phyloP scores from a whole-genome alignment of 495 filamentous ascomycete genomes.

The Talaromyces proteolyticus region DNA sequence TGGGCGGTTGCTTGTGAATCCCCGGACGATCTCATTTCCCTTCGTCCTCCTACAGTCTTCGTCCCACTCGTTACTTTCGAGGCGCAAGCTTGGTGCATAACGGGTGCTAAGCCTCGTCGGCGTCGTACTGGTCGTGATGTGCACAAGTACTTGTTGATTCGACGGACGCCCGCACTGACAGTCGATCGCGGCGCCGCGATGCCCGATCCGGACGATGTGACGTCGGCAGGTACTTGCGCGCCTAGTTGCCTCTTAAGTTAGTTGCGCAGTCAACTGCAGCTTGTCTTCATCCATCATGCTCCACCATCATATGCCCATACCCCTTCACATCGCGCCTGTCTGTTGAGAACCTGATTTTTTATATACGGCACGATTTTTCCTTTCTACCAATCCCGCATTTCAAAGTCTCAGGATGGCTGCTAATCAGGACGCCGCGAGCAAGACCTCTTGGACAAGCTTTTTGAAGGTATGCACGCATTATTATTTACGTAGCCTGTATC shows the following conservation, averaged over 20 bases:
- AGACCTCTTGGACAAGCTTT: conserved; percentile 50
- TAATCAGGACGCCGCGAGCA: conserved; percentile 22
- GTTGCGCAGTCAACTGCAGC: not conserved
- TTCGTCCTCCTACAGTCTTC: no score
- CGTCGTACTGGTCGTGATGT: no score
- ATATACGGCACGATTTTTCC: no score
- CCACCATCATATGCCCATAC: not conserved
- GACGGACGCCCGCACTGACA: not conserved
- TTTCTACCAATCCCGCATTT: no score
- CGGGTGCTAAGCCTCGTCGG: no score
- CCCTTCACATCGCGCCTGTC: no score
- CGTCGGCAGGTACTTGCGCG: not conserved
- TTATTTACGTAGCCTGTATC: conserved; percentile 5
- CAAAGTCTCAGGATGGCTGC: conserved; percentile 1
- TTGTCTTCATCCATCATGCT: not conserved
- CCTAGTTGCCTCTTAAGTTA: not conserved
- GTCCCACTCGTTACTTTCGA: no score
- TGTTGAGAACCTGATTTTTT: no score
- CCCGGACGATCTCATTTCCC: no score
- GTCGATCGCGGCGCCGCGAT: not conserved
- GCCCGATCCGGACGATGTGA: not conserved
- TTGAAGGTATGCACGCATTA: conserved; percentile 32
- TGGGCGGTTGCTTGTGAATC: no score
- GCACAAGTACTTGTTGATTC: no score
- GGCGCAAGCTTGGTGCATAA: no score